phyloP scores from a whole-genome alignment of 208 protist genomes.

The Spongospora subterranea region DNA sequence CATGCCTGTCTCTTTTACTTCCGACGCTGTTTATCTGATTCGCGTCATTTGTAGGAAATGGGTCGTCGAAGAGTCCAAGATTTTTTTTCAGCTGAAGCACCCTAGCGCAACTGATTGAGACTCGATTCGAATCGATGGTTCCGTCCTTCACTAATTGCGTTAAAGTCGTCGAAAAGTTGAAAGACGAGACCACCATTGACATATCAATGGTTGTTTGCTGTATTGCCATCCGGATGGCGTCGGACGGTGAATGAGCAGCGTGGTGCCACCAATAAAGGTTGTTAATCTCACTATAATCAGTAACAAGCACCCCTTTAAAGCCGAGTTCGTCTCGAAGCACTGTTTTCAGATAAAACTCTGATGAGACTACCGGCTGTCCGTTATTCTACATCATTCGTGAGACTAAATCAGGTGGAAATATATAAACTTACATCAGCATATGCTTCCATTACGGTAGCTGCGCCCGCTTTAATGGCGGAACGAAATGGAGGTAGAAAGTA shows the following conservation, averaged over 20 bases:
- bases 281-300: constrained; percentile 69
- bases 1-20: constrained; percentile 24
- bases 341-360: constrained; percentile 30
- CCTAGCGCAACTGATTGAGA: constrained; percentile 55
- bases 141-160: constrained; percentile 10
- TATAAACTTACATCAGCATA: constrained; percentile 18
- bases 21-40: neutral
- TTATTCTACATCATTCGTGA: constrained; percentile 64
- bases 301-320: constrained; percentile 72
- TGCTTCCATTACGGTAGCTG: constrained; percentile 57
- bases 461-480: constrained; percentile 56
- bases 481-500: constrained; percentile 71
- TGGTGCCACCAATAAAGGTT: constrained; percentile 64
- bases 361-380: constrained; percentile 67
- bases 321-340: constrained; percentile 69
- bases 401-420: constrained; percentile 56
- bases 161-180: constrained; percentile 22
- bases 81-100: constrained; percentile 66
- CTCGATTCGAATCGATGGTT: neutral
- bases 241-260: neutral
- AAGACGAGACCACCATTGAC: constrained; percentile 63
- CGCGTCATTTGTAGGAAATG: neutral
- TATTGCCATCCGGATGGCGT: constrained; percentile 60
- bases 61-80: constrained; percentile 62
- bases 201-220: constrained; percentile 68